Base-by-base conservation (phyloP, 768 basidiomycete genomes). In the Auriscalpium vulgare region DNA sequence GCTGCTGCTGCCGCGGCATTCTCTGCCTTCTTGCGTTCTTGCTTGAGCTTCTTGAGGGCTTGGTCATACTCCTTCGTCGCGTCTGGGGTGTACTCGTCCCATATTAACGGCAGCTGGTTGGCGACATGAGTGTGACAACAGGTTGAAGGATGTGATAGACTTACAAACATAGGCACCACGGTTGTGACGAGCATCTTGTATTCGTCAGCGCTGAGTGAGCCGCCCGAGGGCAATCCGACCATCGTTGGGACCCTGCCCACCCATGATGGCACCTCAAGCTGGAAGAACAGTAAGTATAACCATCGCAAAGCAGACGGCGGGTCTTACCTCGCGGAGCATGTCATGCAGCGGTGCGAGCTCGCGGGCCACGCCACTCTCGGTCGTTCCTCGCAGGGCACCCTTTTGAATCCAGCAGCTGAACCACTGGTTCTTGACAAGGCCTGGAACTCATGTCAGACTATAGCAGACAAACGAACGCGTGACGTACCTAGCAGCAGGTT, bases 191-290 rank as follows among this genome's bases (percentile, higher is more conserved):
- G 58, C 54, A 67, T 60, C 53, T 67, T 68, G 48, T 67, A 70
- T 54, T 69, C 68, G 61, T 70, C 69, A 0, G 67, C 68, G 13
- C 60, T 63, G 2, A 69, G 51, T n/a, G 59, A 62, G 10, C 69
- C 69, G 29, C 69, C 68, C n/a, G 67, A 63, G 17, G 69, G 69
- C 47, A 68, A 65, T 2, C 69, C 69, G 29, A 69, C 67, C 17
- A 47, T 51, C 8, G 55, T 10, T 14, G 69, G 69, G 17, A 70
- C 48, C 8, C 57, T 51, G 1, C 68, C 68, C 13, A 65, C 62
- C 69, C 68, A 69, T 6, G 58, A 47, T 10, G 67, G 66, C 3
- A 63, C 13, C 47, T 69, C 67, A 56, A 66, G 64, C 68, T 70
- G 3, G 9, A 35, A 21, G 21, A 16, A 29, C 21, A 11, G n/a